These are phyloP conservation scores for Fusarium incarnatum DNA, from an alignment of 2,329 filamentous ascomycete species.

Conservation along the genomic window DNA sequence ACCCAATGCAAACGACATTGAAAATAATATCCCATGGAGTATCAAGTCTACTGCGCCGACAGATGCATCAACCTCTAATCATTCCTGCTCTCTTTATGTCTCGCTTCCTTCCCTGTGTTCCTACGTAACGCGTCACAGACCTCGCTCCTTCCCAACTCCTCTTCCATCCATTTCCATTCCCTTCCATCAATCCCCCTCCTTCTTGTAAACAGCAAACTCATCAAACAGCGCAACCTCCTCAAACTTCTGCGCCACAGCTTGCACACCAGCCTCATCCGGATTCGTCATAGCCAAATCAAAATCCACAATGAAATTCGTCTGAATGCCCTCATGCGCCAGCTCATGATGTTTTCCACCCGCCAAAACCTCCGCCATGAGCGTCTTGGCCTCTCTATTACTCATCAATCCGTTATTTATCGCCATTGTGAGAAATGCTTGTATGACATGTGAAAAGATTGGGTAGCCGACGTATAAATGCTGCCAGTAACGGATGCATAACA, in stretches of 20 bases:
- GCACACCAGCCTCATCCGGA: neutral
- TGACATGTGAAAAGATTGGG: neutral
- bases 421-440: constrained; percentile 1
- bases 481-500: neutral
- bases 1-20: too few relatives aligned
- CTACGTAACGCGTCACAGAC: too few relatives aligned
- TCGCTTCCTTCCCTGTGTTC: neutral
- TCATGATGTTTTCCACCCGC: neutral
- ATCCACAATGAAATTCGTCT: constrained; percentile 7
- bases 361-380: neutral
- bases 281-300: neutral
- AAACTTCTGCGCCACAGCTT: constrained; percentile 11
- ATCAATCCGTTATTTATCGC: constrained; percentile 6
- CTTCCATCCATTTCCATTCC: neutral
- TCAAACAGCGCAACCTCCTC: constrained; percentile 17
- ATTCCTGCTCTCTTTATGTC: neutral
- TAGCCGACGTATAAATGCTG: neutral
- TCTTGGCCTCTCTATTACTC: neutral
- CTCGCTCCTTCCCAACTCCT: neutral
- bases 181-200: neutral
- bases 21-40: neutral
- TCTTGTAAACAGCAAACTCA: constrained; percentile 17
- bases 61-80: neutral
- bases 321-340: neutral
- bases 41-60: neutral